Base-by-base conservation (phyloP, 257 asterid genomes). In the Linderniella brevidens region DNA sequence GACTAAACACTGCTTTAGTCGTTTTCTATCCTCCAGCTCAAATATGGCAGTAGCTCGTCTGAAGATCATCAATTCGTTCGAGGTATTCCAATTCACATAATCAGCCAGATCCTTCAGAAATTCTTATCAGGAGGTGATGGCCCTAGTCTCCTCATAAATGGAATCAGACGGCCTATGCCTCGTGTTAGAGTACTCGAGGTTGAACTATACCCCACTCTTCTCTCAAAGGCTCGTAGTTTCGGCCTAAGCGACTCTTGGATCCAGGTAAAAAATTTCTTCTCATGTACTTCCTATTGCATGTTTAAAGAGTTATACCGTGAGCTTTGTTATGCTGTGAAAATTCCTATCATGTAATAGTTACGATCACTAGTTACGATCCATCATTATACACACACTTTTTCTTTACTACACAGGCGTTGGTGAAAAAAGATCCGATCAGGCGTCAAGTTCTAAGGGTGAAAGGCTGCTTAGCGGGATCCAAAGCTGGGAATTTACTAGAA, bases 181-280 rank as follows among this genome's bases (percentile, higher is more conserved):
- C 76, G 63, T 56, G 68, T 79, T 29, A 71, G 96, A 64, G 77
- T 81, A 55, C 64, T 90, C 55, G 99, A 90, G 75, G 94, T 75
- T 57, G 96, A 90, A 63, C 83, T 90, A 67, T 85, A 85, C 63
- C 99, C 99, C 36, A 85, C 94, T 19, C 64, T 90, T 66, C 99
- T 90, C 51, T 90, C 99, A 64, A 85, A 90, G 76, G 99, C 99
- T 65, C 94, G 99, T 59, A 90, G 96, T 68, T 90, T 85, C 65
- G 99, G 99, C 63, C 75, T 90, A 19, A 81, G 76, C 41, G 96
- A 86, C 70, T 57, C 71, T 62, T 90, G 99, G 99, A 77, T 90
- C 72, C 83, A 85, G 88, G 98, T 81, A 68, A 41, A 37, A 37
- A 53, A 15, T 16, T 40, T 62, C 41, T 47, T 39, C 19, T 49